Conservation (phyloP, 2,329 filamentous ascomycete genomes). For the Aspergillus pseudonomiae region DNA sequence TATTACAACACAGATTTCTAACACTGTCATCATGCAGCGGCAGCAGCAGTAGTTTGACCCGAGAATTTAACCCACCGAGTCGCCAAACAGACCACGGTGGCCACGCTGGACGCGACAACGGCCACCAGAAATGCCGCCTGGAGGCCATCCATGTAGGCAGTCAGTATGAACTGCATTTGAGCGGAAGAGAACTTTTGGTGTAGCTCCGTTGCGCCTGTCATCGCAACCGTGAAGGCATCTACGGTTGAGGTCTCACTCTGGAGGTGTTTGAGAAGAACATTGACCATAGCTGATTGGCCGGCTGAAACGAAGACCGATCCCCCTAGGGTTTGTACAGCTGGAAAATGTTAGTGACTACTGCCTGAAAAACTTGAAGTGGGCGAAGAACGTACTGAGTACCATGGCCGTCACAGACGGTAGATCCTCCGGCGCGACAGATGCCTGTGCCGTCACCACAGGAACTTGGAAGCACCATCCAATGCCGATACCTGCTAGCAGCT, state of each 20-base stretch:
- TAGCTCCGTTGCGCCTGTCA: constrained; percentile 30
- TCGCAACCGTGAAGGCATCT: constrained; percentile 4
- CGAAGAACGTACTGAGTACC: constrained; percentile 12
- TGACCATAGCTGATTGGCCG: constrained; percentile 34
- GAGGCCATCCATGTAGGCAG: constrained; percentile 35
- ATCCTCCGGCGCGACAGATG: constrained; percentile 28
- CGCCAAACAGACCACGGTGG: background rate
- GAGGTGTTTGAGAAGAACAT: constrained; percentile 27
- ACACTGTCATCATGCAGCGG: background rate
- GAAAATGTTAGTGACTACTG: constrained; percentile 20
- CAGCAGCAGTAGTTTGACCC: background rate
- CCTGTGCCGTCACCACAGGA: constrained; percentile 29
- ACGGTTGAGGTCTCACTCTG: constrained; percentile 21
- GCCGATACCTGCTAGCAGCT: constrained; percentile 22
- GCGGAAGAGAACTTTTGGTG: constrained; percentile 24
- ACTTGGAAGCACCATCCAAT: constrained; percentile 28
- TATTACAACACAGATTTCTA: too few species aligned
- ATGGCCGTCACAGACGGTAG: constrained; percentile 25
- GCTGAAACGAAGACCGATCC: constrained; percentile 34
- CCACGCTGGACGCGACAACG: background rate
- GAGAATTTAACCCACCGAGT: background rate
- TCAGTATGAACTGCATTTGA: constrained; percentile 28
- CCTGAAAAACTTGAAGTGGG: background rate
- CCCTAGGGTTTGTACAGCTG: constrained; percentile 29
- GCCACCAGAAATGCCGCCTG: constrained; percentile 25